Base-by-base conservation (phyloP, 805 yeast species). In the Schwanniomyces polymorphus region DNA sequence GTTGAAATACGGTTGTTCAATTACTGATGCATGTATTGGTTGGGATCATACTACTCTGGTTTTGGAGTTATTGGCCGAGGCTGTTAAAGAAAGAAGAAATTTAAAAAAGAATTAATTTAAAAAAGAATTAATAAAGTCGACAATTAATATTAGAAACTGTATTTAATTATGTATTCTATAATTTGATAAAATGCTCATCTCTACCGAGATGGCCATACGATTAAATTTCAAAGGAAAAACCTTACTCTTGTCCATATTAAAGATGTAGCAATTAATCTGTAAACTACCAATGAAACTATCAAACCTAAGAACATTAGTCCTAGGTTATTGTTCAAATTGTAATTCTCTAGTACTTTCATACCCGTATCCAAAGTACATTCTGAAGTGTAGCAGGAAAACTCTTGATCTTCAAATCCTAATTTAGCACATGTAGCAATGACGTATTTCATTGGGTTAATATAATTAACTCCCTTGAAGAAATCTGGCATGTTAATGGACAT, bases 1-100 rank as follows among this genome's bases (percentile, higher is more conserved):
- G 12, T 80, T 92, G 70, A 81, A 86, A 61, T 92, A 92, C 72
- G 99, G 99, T 52, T 88, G 91, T 53, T 88, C 96, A 27, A 91
- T 92, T 59, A 92, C 99, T n/a, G 99, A 92, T 69, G 97, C 97
- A 27, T 92, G 99, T 78, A 91, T 92, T 50, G 80, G 89, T 50
- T 89, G 96, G 90, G 94, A 87, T 45, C 75, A 82, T 42, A 92
- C 99, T 14, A 92, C 78, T 42, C 70, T 67, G 23, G 92, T 90
- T 46, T 76, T 92, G 57, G 78, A 76, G 43, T 73, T 75, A 43
- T 80, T 92, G 59, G 85, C 97, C 23, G 79, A 79, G 28, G 96
- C 97, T 49, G 94, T 92, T 27, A 80, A 81, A 67, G 74, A 75
- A 41, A 86, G 97, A 78, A 85, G 97, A 77, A 47, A 55, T 4